Conservation (phyloP, 2,329 filamentous ascomycete genomes). For the Fragosphaeria purpurea region DNA sequence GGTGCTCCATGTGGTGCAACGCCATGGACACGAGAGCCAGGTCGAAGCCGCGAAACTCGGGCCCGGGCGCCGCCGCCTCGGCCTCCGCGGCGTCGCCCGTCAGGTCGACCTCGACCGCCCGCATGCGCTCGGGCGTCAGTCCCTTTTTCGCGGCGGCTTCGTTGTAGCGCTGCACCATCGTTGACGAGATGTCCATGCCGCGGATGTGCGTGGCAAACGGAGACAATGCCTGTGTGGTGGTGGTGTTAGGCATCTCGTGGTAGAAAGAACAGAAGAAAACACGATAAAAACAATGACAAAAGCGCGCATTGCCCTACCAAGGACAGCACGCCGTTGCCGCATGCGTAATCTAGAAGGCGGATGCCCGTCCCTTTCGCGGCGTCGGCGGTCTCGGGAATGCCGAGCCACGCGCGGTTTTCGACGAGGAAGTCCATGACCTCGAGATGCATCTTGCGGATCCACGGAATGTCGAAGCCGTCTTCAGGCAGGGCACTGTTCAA, state of each 20-base stretch:
- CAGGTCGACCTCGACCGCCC: slow-evolving; percentile 14
- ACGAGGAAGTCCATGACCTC: slow-evolving; percentile 7
- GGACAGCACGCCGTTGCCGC: slow-evolving; percentile 12
- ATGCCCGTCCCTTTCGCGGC: slow-evolving; percentile 1
- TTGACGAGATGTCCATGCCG: slow-evolving; percentile 16
- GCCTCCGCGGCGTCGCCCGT: not conserved
- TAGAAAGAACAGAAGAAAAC: too few relatives aligned
- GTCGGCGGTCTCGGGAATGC: slow-evolving; percentile 2
- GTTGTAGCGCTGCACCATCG: slow-evolving; percentile 17
- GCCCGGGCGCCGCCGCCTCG: not conserved
- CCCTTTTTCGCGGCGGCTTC: slow-evolving; percentile 4
- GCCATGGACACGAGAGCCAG: slow-evolving; percentile 14
- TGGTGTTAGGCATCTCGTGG: too few relatives aligned
- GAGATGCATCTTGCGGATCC: slow-evolving; percentile 6
- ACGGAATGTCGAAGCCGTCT: slow-evolving; percentile 3
- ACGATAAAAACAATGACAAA: not conserved
- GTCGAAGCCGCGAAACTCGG: slow-evolving; percentile 12
- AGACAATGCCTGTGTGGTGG: slow-evolving; percentile 1
- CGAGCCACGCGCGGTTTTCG: slow-evolving; percentile 8
- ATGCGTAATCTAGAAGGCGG: slow-evolving; percentile 14
- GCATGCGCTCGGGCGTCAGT: slow-evolving; percentile 10
- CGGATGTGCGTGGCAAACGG: slow-evolving; percentile 9
- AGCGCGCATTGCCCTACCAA: not conserved
- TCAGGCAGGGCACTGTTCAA: not conserved
- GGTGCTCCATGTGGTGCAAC: slow-evolving; percentile 15